phyloP scores from a whole-genome alignment of 2,329 filamentous ascomycete species.

The Thelonectria olida region DNA sequence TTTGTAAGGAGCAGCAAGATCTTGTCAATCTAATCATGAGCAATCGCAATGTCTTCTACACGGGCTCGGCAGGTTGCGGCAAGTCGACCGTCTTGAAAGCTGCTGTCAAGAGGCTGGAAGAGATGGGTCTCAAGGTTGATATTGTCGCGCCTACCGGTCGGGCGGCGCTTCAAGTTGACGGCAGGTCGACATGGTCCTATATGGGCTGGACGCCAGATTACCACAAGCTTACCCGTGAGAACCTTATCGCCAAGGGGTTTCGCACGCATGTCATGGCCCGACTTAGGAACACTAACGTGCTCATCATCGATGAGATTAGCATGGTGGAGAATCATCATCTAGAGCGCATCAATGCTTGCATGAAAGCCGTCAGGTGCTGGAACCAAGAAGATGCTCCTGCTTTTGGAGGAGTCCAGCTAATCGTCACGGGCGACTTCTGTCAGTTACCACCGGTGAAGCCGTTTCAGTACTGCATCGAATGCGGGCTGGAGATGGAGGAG shows the following conservation, averaged over 20 bases:
- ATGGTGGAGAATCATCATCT: constrained; percentile 65
- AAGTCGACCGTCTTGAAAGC: constrained; percentile 41
- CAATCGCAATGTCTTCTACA: constrained; percentile 70
- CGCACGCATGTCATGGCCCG: constrained; percentile 40
- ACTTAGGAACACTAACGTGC: constrained; percentile 57
- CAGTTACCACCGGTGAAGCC: constrained; percentile 68
- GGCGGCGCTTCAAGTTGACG: constrained; percentile 65
- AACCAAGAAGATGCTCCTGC: constrained; percentile 9
- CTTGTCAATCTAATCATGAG: constrained; percentile 55
- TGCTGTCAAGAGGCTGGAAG: constrained; percentile 25
- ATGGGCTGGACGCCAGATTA: constrained; percentile 61
- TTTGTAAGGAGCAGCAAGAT: constrained; percentile 36
- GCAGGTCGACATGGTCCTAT: constrained; percentile 65
- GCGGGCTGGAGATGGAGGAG: constrained; percentile 20
- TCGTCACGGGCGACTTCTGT: constrained; percentile 60
- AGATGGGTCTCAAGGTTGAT: constrained; percentile 46
- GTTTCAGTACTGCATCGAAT: constrained; percentile 47
- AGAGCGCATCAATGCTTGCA: constrained; percentile 31
- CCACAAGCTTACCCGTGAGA: constrained; percentile 29
- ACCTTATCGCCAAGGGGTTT: not conserved
- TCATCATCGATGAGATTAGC: constrained; percentile 73
- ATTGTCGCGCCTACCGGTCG: constrained; percentile 69
- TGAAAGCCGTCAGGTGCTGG: constrained; percentile 43
- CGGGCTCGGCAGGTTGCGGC: constrained; percentile 64
- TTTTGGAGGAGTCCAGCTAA: constrained; percentile 40